phyloP scores from a whole-genome alignment of 2,329 filamentous ascomycete species.

The Trichoderma asperellum region DNA sequence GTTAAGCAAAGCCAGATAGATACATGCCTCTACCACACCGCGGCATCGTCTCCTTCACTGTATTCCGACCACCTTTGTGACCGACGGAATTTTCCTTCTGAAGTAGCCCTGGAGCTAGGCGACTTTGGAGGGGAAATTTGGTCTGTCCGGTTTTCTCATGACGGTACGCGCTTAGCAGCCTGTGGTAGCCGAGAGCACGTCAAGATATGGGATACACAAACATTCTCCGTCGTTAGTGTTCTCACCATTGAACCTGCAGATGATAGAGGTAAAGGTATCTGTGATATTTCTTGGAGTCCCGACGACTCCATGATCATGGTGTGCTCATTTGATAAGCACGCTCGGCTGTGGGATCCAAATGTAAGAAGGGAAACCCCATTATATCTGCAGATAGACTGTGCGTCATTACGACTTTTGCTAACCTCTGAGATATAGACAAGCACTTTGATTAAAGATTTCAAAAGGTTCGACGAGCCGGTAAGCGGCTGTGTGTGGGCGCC shows the following conservation, averaged over 20 bases:
- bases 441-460: conserved; percentile 63
- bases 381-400: not conserved
- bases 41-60: conserved; percentile 74
- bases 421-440: conserved; percentile 56
- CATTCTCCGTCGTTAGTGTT: conserved; percentile 66
- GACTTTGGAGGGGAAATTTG: conserved; percentile 84
- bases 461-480: conserved; percentile 79
- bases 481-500: conserved; percentile 89
- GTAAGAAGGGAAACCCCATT: conserved; percentile 51
- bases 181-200: conserved; percentile 76
- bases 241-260: conserved; percentile 70
- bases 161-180: conserved; percentile 80
- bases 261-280: conserved; percentile 67
- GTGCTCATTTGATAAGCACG: conserved; percentile 75
- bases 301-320: conserved; percentile 86
- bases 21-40: conserved; percentile 88
- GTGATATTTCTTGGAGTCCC: conserved; percentile 87
- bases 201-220: conserved; percentile 78
- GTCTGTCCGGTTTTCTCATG: conserved; percentile 87
- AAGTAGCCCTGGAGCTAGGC: conserved; percentile 69
- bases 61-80: conserved; percentile 90
- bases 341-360: conserved; percentile 73
- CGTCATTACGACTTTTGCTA: not conserved
- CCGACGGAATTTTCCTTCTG: conserved; percentile 75
- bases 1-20: conserved; percentile 84